Conservation (phyloP, 345 rosid species). For the Salix caprea region DNA sequence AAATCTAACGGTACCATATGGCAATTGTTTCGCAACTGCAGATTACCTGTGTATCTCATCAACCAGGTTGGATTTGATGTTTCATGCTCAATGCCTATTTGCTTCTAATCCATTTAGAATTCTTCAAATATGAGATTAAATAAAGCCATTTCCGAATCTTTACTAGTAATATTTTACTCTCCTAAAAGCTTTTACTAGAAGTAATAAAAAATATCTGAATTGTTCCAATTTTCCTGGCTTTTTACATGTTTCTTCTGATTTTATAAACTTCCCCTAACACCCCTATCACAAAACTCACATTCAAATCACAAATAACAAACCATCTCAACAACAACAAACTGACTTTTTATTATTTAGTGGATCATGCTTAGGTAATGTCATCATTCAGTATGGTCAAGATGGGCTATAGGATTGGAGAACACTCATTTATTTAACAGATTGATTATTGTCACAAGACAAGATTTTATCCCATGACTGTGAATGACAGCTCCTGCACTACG, state of each 20-base stretch:
- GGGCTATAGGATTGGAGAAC: background rate
- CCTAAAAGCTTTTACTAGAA: no score
- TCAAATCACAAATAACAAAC: no score
- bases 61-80: background rate
- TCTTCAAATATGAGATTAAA: background rate
- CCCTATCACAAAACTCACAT: no score
- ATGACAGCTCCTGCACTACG: conserved; percentile 95
- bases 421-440: conserved; percentile 2
- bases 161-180: no score
- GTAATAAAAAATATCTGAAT: no score
- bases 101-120: background rate
- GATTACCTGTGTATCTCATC: background rate
- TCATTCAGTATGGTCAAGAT: background rate
- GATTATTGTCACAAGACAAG: conserved; percentile 91
- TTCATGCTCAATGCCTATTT: background rate
- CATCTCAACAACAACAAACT: background rate
- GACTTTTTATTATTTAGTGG: background rate
- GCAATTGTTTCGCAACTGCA: background rate
- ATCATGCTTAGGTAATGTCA: background rate
- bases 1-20: background rate
- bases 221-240: no score
- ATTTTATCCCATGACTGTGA: conserved; percentile 98
- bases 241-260: no score
- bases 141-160: no score
- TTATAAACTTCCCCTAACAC: no score